These are phyloP conservation scores for Populus tremula DNA, from an alignment of 345 rosid species.

Conservation along the genomic window DNA sequence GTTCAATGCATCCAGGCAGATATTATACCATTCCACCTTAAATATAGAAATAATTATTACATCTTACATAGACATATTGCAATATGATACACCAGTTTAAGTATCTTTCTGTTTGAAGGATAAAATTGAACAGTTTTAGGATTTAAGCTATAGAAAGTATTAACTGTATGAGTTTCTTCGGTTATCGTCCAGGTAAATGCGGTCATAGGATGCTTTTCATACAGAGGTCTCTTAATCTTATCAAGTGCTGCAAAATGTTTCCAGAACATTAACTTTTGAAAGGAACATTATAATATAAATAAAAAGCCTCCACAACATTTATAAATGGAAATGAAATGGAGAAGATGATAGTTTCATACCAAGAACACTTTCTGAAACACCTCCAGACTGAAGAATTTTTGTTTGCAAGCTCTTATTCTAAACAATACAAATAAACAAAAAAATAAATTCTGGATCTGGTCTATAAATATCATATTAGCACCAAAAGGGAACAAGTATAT, in stretches of 20 bases:
- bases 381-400: conserved; percentile 66
- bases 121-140: neutral
- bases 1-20: conserved; percentile 66
- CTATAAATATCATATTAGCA: neutral
- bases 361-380: conserved; percentile 54
- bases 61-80: conserved; percentile 7
- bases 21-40: conserved; percentile 86
- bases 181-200: conserved; percentile 87
- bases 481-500: neutral
- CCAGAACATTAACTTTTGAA: neutral
- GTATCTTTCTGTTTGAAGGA: neutral
- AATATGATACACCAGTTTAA: neutral
- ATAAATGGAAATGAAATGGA: conserved; percentile 7
- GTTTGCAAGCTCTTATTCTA: conserved; percentile 66
- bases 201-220: conserved; percentile 91
- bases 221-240: conserved; percentile 79
- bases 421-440: neutral
- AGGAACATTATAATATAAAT: conserved; percentile 17
- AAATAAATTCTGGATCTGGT: neutral
- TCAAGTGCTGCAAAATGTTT: conserved; percentile 65
- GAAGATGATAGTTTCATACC: conserved; percentile 43
- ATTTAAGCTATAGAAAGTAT: conserved; percentile 19
- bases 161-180: conserved; percentile 83
- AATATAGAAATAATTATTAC: neutral
- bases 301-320: conserved; percentile 5